phyloP scores from a whole-genome alignment of 345 rosid genomes.

The Turnera subulata region DNA sequence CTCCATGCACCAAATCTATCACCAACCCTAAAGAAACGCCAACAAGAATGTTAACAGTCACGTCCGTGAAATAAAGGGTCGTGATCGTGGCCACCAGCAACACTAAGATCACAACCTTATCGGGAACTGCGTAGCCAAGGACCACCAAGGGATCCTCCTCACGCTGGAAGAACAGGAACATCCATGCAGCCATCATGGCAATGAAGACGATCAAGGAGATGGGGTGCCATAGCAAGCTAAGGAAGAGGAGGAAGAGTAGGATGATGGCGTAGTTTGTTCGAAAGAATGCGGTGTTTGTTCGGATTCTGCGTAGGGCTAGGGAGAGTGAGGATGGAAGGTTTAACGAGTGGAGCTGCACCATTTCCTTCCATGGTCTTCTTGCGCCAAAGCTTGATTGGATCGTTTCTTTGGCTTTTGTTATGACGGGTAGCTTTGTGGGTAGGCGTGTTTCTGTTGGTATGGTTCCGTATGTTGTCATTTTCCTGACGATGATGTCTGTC shows the following conservation, averaged over 20 bases:
- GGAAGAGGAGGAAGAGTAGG: conserved; percentile 31
- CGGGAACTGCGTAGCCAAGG: conserved; percentile 35
- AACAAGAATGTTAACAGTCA: conserved; percentile 28
- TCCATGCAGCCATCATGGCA: conserved; percentile 42
- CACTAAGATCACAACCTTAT: conserved; percentile 30
- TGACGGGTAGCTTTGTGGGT: conserved; percentile 15
- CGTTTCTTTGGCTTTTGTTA: conserved; percentile 37
- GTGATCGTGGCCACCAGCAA: conserved; percentile 36
- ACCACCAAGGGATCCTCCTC: conserved; percentile 42
- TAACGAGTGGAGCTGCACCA: conserved; percentile 37
- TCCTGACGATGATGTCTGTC: not conserved
- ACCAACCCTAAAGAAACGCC: conserved; percentile 39
- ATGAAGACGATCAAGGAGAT: conserved; percentile 39
- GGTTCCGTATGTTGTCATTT: conserved; percentile 50
- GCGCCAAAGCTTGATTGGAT: conserved; percentile 35
- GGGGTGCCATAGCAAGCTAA: conserved; percentile 56
- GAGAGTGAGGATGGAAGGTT: conserved; percentile 30
- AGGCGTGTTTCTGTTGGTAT: conserved; percentile 33
- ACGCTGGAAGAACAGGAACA: conserved; percentile 48
- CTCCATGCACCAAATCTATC: conserved; percentile 44
- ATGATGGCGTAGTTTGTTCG: conserved; percentile 45
- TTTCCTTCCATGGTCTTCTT: conserved; percentile 54
- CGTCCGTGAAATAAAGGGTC: conserved; percentile 35
- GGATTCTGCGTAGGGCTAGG: conserved; percentile 34
- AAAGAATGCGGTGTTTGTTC: conserved; percentile 32